A percentile compares a stretch with the other conserved stretches of the same genome.
Conservation (phyloP, 805 yeast genomes). For the Zygosaccharomyces siamensis region DNA sequence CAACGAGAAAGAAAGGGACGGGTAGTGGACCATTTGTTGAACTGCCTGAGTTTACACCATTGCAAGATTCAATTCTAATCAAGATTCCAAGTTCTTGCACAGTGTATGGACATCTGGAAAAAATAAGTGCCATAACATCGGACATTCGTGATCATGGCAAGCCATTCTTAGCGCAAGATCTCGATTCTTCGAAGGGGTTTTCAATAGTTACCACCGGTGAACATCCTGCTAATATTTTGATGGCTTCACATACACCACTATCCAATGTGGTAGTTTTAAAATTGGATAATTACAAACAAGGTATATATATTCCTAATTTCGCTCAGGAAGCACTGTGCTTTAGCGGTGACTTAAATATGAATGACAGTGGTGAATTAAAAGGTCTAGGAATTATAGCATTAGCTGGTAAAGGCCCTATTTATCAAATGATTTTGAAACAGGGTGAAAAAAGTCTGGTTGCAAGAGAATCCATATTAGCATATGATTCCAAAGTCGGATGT, state of each 20-base stretch:
- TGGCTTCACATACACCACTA: constrained; percentile 28
- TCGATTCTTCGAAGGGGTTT: constrained; percentile 8
- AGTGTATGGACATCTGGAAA: constrained; percentile 19
- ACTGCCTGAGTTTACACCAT: constrained; percentile 20
- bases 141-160: constrained; percentile 5
- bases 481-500: constrained; percentile 13
- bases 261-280: constrained; percentile 26
- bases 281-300: constrained; percentile 20
- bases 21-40: constrained; percentile 33
- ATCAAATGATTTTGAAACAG: constrained; percentile 21
- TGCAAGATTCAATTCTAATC: constrained; percentile 22
- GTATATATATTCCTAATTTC: constrained; percentile 24
- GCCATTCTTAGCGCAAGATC: constrained; percentile 15
- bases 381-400: constrained; percentile 32
- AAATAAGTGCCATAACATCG: constrained; percentile 18
- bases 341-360: constrained; percentile 22
- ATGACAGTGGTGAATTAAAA: constrained; percentile 13
- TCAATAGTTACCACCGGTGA: constrained; percentile 18
- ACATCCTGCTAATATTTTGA: constrained; percentile 28
- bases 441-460: constrained; percentile 27
- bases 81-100: constrained; percentile 23
- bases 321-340: constrained; percentile 20
- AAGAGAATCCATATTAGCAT: constrained; percentile 20
- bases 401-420: constrained; percentile 31
- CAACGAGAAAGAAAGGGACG: constrained; percentile 22